These are phyloP conservation scores for Santalum album DNA, from an alignment of 164 flowering plant species.

Conservation along the genomic window DNA sequence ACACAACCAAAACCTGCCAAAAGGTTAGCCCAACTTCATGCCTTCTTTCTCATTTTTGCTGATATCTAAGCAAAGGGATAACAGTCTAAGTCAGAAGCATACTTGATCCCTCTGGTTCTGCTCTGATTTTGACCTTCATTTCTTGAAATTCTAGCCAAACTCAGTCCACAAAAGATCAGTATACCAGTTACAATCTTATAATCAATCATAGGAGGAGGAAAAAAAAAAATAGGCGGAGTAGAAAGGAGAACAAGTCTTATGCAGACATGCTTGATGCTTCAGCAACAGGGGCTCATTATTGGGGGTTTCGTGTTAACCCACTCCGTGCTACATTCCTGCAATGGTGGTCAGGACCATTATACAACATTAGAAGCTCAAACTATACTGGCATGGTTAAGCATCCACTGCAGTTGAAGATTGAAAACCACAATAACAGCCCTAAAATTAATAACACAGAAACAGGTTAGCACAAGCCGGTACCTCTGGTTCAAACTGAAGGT, in stretches of 20 bases:
- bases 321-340: constrained; percentile 55
- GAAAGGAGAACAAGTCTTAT: constrained; percentile 22
- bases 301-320: constrained; percentile 58
- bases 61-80: constrained; percentile 31
- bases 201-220: constrained; percentile 22
- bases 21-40: constrained; percentile 52
- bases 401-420: too few relatives aligned
- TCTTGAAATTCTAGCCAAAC: constrained; percentile 8
- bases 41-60: constrained; percentile 19
- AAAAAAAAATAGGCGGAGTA: constrained; percentile 7
- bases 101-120: constrained; percentile 17
- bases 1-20: constrained; percentile 22
- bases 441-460: too few relatives aligned
- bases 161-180: constrained; percentile 22
- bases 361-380: too few relatives aligned
- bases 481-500: too few relatives aligned
- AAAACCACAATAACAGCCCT: too few relatives aligned
- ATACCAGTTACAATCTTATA: constrained; percentile 38
- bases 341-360: neutral
- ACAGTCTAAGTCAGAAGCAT: constrained; percentile 50
- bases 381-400: too few relatives aligned
- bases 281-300: constrained; percentile 27
- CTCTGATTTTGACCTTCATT: constrained; percentile 9
- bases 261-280: constrained; percentile 19
- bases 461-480: too few relatives aligned